Conservation (phyloP, 768 basidiomycete genomes). For the Tylopilus subfusipes region DNA sequence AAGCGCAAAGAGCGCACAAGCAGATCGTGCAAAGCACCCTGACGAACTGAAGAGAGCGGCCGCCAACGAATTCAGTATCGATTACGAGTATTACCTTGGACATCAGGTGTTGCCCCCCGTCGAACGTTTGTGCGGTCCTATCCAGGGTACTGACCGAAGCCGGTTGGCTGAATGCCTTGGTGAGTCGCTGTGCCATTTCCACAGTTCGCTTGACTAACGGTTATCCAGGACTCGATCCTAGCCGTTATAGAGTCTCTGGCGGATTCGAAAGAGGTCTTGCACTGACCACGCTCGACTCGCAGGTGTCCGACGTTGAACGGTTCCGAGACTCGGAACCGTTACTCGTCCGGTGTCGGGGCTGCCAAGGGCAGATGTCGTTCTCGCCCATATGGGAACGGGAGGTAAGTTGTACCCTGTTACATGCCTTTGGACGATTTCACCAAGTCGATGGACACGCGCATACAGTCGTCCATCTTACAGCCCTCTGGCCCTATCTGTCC, state of each 20-base stretch:
- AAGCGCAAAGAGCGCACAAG: slow-evolving; percentile 68
- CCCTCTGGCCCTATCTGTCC: slow-evolving; percentile 68
- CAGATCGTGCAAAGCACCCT: slow-evolving; percentile 89
- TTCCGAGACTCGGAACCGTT: slow-evolving; percentile 77
- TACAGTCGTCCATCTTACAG: slow-evolving; percentile 64
- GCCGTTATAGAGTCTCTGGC: slow-evolving; percentile 44
- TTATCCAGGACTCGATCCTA: slow-evolving; percentile 54
- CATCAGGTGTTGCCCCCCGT: slow-evolving; percentile 93
- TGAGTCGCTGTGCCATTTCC: slow-evolving; percentile 32
- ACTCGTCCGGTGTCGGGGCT: slow-evolving; percentile 71
- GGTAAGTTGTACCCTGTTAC: slow-evolving; percentile 35
- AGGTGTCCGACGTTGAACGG: slow-evolving; percentile 81
- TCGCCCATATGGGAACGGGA: slow-evolving; percentile 56
- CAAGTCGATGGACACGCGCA: neutral
- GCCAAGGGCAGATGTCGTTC: slow-evolving; percentile 58
- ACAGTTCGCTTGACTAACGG: neutral
- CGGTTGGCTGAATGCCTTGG: slow-evolving; percentile 94
- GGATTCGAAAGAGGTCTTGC: slow-evolving; percentile 52
- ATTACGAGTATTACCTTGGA: slow-evolving; percentile 88
- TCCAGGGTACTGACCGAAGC: slow-evolving; percentile 91
- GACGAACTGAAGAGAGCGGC: slow-evolving; percentile 80
- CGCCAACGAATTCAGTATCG: slow-evolving; percentile 61
- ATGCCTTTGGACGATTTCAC: neutral
- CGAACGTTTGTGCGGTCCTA: slow-evolving; percentile 92
- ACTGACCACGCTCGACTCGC: slow-evolving; percentile 83